These are phyloP conservation scores for Penicillium sp. DNA, from an alignment of 2,329 filamentous ascomycete species.

Conservation along the genomic window DNA sequence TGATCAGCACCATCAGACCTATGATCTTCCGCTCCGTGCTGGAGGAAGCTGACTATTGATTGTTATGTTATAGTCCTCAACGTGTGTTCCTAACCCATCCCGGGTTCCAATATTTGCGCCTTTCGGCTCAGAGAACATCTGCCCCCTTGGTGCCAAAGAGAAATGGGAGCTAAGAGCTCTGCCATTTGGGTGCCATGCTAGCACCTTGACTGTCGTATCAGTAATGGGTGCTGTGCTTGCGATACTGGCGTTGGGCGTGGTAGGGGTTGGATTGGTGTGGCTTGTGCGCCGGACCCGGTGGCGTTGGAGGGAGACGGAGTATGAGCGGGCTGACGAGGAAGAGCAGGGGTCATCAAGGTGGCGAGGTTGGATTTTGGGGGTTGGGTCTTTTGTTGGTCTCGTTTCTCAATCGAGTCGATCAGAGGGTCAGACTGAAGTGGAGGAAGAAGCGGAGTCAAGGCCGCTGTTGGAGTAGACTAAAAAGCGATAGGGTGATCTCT, in stretches of 20 bases:
- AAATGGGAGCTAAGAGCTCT: slow-evolving; percentile 41
- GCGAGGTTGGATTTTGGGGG: background rate
- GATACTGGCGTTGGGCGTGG: slow-evolving; percentile 24
- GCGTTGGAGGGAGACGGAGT: slow-evolving; percentile 12
- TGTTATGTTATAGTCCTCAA: slow-evolving; percentile 29
- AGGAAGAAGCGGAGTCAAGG: slow-evolving; percentile 19
- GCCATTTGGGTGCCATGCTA: slow-evolving; percentile 41
- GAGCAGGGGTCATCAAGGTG: background rate
- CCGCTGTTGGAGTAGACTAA: slow-evolving; percentile 24
- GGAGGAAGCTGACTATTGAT: background rate
- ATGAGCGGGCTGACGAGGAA: slow-evolving; percentile 4
- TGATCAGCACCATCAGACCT: background rate
- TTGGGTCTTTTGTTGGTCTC: background rate
- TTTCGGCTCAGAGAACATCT: slow-evolving; percentile 33
- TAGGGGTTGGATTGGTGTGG: slow-evolving; percentile 17
- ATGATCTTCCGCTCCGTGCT: background rate
- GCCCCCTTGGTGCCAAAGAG: slow-evolving; percentile 39
- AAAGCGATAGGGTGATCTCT: background rate
- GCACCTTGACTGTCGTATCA: slow-evolving; percentile 39
- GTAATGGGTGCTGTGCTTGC: slow-evolving; percentile 29
- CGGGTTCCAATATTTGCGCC: slow-evolving; percentile 39
- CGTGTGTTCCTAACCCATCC: slow-evolving; percentile 38
- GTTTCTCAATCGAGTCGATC: background rate
- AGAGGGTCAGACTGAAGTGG: background rate
- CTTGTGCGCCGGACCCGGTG: slow-evolving; percentile 9